Base-by-base conservation (phyloP, 202 grass and related monocot genomes). In the Hordeum pubiflorum region DNA sequence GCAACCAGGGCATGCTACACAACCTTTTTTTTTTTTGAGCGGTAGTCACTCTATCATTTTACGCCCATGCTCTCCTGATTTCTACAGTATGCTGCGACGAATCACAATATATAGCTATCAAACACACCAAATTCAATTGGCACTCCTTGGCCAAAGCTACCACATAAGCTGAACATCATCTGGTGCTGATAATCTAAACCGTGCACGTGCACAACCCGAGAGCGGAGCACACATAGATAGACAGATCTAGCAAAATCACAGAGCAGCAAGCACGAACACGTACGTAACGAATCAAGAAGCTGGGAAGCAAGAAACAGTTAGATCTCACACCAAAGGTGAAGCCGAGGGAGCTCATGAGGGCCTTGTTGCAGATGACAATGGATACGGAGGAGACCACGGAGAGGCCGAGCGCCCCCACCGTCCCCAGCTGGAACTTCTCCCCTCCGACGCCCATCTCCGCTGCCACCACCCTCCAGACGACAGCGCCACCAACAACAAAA, bases 341-440 rank as follows among this genome's bases (percentile, higher is more conserved):
- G 76, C 93, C 93, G 41, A 97, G 90, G 40, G 93, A 93, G 84
- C 90, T 93, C 74, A 93, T 97, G 60, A 97, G 88, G 40, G 90
- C 93, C 86, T 97, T 97, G 86, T 97, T 97, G 83, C 93, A 97
- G 65, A 97, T 97, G 54, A 97, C 93, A 75, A 97, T 97, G 67
- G 93, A 97, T 56, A 97, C 93, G 37, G 93, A 97, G 27, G 93
- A 97, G 57, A 97, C 93, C 72, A 93, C 93, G 11, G 93, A 97
- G 41, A 97, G 83, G 83, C 86, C 82, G 2, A 97, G 93, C 61
- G 93, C 93, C 74, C 93, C 93, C 46, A 97, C 93, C 56, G 93
- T 97, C 72, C 93, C 93, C 72, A 97, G 72, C 78, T 97, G 93
- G 87, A 93, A 91, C 76, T 90, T 88, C 76, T 91, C 91, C 76